Conservation (phyloP, 257 asterid genomes). For the Lithospermum erythrorhizon region DNA sequence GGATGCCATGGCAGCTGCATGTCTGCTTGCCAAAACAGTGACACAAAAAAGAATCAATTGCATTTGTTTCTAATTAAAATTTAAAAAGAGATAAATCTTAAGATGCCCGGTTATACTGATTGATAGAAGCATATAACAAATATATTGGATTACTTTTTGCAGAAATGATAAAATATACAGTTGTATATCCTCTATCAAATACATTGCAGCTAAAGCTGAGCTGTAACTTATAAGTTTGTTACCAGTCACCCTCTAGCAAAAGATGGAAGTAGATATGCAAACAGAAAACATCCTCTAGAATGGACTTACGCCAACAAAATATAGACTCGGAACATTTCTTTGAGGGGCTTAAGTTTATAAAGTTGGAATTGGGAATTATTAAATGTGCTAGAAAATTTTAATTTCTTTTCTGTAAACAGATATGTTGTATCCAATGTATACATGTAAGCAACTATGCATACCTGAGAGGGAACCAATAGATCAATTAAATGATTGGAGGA, state of each 20-base stretch:
- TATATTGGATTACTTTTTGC: neutral
- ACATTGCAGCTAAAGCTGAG: neutral
- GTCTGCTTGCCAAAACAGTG: conserved; percentile 42
- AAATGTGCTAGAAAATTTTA: neutral
- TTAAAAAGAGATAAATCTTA: neutral
- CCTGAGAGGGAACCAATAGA: conserved; percentile 64
- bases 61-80: neutral
- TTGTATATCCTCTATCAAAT: neutral
- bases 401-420: neutral
- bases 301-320: neutral
- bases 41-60: conserved; percentile 3
- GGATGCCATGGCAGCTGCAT: conserved; percentile 89
- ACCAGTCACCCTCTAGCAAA: neutral
- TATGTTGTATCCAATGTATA: neutral
- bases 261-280: neutral
- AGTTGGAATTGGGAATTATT: neutral
- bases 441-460: conserved; percentile 16
- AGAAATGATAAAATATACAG: neutral
- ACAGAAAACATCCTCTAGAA: neutral
- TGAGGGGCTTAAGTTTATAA: neutral
- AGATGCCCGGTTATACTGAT: neutral
- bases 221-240: neutral
- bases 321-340: neutral
- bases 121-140: neutral
- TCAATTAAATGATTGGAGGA: conserved; percentile 49